Base-by-base conservation (phyloP, 1,139 yeast species). In the Trichomonascaceae sp. region DNA sequence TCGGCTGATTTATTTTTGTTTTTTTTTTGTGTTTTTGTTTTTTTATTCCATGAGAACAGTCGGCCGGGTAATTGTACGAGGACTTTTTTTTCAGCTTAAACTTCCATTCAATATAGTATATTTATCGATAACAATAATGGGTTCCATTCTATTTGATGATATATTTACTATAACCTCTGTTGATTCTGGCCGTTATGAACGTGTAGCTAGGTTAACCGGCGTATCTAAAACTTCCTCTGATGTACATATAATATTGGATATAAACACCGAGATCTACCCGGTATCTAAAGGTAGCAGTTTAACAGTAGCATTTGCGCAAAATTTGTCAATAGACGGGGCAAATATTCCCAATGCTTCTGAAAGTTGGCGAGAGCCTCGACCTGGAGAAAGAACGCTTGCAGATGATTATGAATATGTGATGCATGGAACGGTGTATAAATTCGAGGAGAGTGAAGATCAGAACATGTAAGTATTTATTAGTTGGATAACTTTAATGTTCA, bases 351-450 rank as follows among this genome's bases (percentile, higher is more conserved):
- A 51, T 43, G 30, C 55, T 13, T 77, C 85, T 48, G 82, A 82
- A 60, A 85, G 88, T 41, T 93, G 98, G 98, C 84, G 97, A 74
- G 74, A 71, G 52, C 95, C 96, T 46, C 87, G 81, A 70, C 79
- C 86, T 13, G 87, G 84, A 56, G 96, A 90, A 63, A 80, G 85
- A 64, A 82, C 95, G 1, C 78, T 93, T 66, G 96, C 97, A 57
- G 98, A 93, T 68, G 98, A 93, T 67, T 93, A 90, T 73, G 99
- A 95, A 69, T 95, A 95, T 66, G 98, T 93, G 63, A 93, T 93
- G 98, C 85, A 91, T 70, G 99, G 99, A 56, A 91, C 97, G 15
- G 96, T 95, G 50, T 95, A 95, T 77, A 90, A 93, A 71, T 93
- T 95, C 68, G 97, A 93, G 70, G 99, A 93, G 73, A 84, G 85